Evolutionary conservation across 345 rosid genomes (phyloP), one percentile per base, ranked within the genome.

Genomic region (Murraya paniculata): DNA sequence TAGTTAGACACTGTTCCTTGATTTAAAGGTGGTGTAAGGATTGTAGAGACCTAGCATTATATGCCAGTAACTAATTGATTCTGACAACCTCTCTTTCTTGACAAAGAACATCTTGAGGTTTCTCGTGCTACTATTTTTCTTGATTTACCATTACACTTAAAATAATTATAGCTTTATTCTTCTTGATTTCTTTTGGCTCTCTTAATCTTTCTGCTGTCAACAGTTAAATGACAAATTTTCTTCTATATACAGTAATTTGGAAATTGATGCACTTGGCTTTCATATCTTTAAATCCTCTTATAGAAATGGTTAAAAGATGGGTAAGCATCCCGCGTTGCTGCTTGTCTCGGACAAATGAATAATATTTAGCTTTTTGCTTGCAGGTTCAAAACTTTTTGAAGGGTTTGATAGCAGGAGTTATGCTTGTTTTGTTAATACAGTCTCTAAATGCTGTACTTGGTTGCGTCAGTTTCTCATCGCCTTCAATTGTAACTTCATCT

Each of bases 361-460:
- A 68, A 68, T 64, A 50, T 74, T 61, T 27, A 36, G 58, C 33
- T 27, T 67, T 50, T 79, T 81, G 39, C 83, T 82, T 86, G 85
- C 93, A 95, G 96, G 72, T 88, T 72, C 88, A 83, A 82, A 87
- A 78, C 71, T 74, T 88, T 73, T 73, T 88, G 25, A 85, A 79
- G 87, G 91, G 94, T 77, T 83, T 92, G 67, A 82, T 81, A 71
- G 98, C 92, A 69, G 99, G 98, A 80, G 81, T 85, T 53, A 30
- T 78, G 79, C 91, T 95, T 50, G 93, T 91, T 65, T 45, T 84
- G 28, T 65, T 86, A 71, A 90, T 95, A 83, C 95, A 93, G 77
- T 88, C 79, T 36, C 73, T 84, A 74, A 93, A 95, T 85, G 88
- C 85, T 30, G 74, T 84, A 36, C 55, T 91, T 73, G 96, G 98